Conservation (phyloP, 1,284 basidiomycete species). For the Malassezia dermatis region DNA sequence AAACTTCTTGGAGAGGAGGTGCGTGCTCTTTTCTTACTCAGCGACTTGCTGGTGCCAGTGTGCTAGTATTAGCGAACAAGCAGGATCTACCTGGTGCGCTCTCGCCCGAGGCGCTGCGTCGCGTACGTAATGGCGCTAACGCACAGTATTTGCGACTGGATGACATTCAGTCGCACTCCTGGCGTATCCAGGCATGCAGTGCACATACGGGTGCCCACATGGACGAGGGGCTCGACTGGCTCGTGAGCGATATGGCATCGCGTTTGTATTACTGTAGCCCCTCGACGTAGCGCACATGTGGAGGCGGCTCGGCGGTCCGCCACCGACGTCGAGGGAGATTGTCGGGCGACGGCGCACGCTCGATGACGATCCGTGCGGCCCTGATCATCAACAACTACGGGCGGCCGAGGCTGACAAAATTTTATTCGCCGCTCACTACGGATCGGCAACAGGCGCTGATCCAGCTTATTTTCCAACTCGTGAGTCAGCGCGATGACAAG, state of each 20-base stretch:
- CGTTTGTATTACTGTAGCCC: conserved; percentile 39
- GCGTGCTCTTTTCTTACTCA: conserved; percentile 38
- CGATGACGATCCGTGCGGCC: conserved; percentile 73
- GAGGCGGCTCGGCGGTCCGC: neutral
- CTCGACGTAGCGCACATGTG: conserved; percentile 2
- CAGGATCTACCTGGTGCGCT: conserved; percentile 86
- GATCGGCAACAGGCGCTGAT: conserved; percentile 40
- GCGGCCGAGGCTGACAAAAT: conserved; percentile 86
- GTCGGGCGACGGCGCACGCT: neutral
- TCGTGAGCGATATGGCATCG: conserved; percentile 70
- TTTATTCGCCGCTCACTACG: conserved; percentile 56
- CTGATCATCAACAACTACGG: conserved; percentile 75
- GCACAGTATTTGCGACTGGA: conserved; percentile 2
- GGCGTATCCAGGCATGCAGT: conserved; percentile 83
- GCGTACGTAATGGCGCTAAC: conserved; percentile 39
- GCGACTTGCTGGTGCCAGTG: conserved; percentile 82
- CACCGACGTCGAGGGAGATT: neutral
- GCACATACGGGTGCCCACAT: conserved; percentile 80
- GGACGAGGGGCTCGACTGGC: conserved; percentile 78
- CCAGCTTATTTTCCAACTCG: conserved; percentile 38
- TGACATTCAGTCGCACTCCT: conserved; percentile 46
- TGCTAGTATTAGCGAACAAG: conserved; percentile 98
- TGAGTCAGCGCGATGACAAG: conserved; percentile 36
- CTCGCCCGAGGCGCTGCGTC: conserved; percentile 67
- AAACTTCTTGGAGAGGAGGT: conserved; percentile 83